Base-by-base conservation (phyloP, 108 stramenopile genomes). In the Skeletonema grethae region DNA sequence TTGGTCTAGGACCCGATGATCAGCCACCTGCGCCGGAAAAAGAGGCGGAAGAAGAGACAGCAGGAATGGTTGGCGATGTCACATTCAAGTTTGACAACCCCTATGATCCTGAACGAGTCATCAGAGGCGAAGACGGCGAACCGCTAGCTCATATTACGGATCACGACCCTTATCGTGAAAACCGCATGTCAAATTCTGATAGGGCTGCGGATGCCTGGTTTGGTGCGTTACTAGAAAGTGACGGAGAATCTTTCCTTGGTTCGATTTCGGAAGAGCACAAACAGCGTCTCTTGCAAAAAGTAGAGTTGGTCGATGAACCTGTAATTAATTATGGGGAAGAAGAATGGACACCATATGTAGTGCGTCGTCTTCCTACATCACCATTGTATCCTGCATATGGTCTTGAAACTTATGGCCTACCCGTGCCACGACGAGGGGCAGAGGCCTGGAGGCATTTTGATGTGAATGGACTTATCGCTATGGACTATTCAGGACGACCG, bases 401-500 rank as follows among this genome's bases (percentile, higher is more conserved):
- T 8, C 66, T 91, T 35, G 94, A 95, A 64, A 76, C 89, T 57
- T 95, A 85, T 70, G 94, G 94, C 5, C 56, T 95, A 15, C 94
- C 94, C 7, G 79, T 86, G 43, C 85, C 85, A 15, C 73, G 92
- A 45, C 86, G 86, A 32, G 86, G 88, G 30, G 95, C 95, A 16
- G 95, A 95, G 73, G 84, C 95, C 10, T 95, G 95, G 95, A 73
- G 91, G 36, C 85, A 90, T 20, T 95, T 93, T 81, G 95, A 95
- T 75, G 91, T 93, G 16, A 70, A 70, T 61, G 87, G 92, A 22
- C 71, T 95, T 79, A 77, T 89, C 12, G 74, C 63, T 67, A 75
- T 79, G 57, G 89, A 92, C 72, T 95, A 92, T 67, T 88, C 90
- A 8, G 80, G 73, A 8, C 57, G 38, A 28, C 53, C 76, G 18